Base-by-base conservation (phyloP, 1,284 basidiomycete species). In the Sporisorium graminicola region DNA sequence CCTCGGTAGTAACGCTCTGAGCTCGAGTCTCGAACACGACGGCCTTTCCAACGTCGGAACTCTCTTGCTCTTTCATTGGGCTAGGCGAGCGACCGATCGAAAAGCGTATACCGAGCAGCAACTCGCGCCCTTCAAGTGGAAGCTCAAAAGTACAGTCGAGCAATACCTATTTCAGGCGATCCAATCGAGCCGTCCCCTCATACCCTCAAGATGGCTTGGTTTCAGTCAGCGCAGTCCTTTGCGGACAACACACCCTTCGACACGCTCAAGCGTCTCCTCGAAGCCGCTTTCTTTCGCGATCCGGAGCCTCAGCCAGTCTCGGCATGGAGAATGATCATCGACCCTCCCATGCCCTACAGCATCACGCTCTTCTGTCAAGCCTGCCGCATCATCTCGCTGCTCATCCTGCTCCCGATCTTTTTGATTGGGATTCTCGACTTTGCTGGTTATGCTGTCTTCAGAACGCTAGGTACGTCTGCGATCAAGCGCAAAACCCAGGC, bases 381-480 rank as follows among this genome's bases (percentile, higher is more conserved):
- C 16, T 79, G 64, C 40, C 66, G 79, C 35, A 10, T 75, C 53
- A 66, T 78, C 37, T 71, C 79, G 37, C 35, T 79, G 14, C 64
- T 78, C 47, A 78, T 81, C 50, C 44, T 81, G 6, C 69, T 79
- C 1, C 80, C 80, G 13, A 71, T 81, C 64, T 50, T 80, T 8
- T 5, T 80, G 42, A 61, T 81, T n/a, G 67, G 62, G 13, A 24
- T 77, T 1, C 42, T 78, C 18, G 81, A 82, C 58, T 81, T 82
- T 65, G 81, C 81, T 37, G 79, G 80, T 5, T 82, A 82, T 43
- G 80, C 80, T 9, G 78, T 82, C 9, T 78, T 82, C 49, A 65
- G 81, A 35, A 81, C 80, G 27, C 72, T 82, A 14, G 81, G 80
- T 80, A 60, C 50, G 79, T 55, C 14, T 13, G 3, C 35, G 8